Percentiles rank a stretch among this genome's conserved stretches.
Conservation (phyloP, 805 yeast genomes). For the Crinitomyces ghanaensis region DNA sequence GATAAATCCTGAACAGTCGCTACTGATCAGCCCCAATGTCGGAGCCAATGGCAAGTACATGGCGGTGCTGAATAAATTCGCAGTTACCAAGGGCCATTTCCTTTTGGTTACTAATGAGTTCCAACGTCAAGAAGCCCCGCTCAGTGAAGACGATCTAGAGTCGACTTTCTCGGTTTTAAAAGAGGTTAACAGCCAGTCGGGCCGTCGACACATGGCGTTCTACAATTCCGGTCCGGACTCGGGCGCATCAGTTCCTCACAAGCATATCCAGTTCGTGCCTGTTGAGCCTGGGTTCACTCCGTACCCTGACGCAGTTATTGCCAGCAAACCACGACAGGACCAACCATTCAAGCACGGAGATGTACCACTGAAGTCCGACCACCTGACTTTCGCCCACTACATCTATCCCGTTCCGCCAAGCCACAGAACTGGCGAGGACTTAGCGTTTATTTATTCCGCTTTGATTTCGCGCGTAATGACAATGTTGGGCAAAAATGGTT, state of each 20-base stretch:
- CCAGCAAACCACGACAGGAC: slow-evolving; percentile 1
- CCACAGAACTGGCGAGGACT: slow-evolving; percentile 39
- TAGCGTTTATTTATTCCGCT: slow-evolving; percentile 61
- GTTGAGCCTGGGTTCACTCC: slow-evolving; percentile 37
- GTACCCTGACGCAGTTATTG: slow-evolving; percentile 14
- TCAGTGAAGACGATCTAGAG: slow-evolving; percentile 58
- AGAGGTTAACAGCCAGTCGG: slow-evolving; percentile 34
- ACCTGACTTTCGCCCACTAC: slow-evolving; percentile 71
- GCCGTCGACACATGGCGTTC: slow-evolving; percentile 59
- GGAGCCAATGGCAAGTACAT: slow-evolving; percentile 42
- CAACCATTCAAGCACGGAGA: slow-evolving; percentile 16
- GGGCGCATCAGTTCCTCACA: slow-evolving; percentile 94
- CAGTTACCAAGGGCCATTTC: slow-evolving; percentile 70
- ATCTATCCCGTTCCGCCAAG: slow-evolving; percentile 51
- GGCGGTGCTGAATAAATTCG: slow-evolving; percentile 75
- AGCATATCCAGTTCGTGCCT: slow-evolving; percentile 77
- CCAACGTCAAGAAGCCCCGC: slow-evolving; percentile 58
- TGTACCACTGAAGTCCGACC: slow-evolving; percentile 52
- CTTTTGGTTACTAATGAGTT: slow-evolving; percentile 67
- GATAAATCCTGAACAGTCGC: slow-evolving; percentile 62
- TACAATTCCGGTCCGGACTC: slow-evolving; percentile 80
- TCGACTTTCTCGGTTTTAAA: slow-evolving; percentile 46
- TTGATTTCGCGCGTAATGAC: slow-evolving; percentile 63
- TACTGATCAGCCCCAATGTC: slow-evolving; percentile 46
- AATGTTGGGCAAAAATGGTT: slow-evolving; percentile 34